Evolutionary conservation across 805 yeast species (phyloP).

Genomic region (Starmerella sirachaensis): DNA sequence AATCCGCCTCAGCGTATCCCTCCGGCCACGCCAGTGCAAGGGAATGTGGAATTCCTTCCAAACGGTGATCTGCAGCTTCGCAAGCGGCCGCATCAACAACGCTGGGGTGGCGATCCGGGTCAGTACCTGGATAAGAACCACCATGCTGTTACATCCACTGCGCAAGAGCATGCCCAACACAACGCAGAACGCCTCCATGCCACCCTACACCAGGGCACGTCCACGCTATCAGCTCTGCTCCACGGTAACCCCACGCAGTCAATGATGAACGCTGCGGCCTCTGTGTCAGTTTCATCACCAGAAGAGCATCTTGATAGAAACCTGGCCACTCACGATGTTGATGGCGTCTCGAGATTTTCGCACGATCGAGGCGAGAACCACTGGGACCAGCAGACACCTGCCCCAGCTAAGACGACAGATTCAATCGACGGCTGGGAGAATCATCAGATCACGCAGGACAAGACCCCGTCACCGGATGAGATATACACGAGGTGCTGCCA

Average conservation of each 20-base stretch:
- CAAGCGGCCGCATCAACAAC: conserved; percentile 7
- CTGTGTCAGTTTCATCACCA: conserved; percentile 3
- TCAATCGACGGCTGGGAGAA: conserved; percentile 24
- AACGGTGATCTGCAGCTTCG: conserved; percentile 22
- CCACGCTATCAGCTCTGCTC: conserved; percentile 7
- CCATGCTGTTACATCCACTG: conserved; percentile 11
- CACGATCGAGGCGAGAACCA: too few species aligned
- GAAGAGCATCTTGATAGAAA: conserved; percentile 7
- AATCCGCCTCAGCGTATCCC: conserved; percentile 97
- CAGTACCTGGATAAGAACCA: conserved; percentile 18
- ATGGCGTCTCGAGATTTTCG: conserved; percentile 7
- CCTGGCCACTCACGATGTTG: conserved; percentile 12
- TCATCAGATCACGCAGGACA: conserved; percentile 14
- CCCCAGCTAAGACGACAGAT: not conserved
- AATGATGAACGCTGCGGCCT: not conserved
- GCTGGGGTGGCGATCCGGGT: conserved; percentile 8
- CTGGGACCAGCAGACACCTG: too few species aligned
- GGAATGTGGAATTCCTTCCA: conserved; percentile 43
- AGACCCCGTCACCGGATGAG: conserved; percentile 44
- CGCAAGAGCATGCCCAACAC: conserved; percentile 19
- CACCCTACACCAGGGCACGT: conserved; percentile 7
- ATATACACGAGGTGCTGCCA: conserved; percentile 90
- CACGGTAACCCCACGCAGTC: not conserved
- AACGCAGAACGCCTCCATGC: conserved; percentile 20
- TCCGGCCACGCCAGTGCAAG: conserved; percentile 65